Percentiles rank a stretch among this genome's conserved stretches.
Conservation (phyloP, 169 alveolate genomes). For the Theileria orientalis region DNA sequence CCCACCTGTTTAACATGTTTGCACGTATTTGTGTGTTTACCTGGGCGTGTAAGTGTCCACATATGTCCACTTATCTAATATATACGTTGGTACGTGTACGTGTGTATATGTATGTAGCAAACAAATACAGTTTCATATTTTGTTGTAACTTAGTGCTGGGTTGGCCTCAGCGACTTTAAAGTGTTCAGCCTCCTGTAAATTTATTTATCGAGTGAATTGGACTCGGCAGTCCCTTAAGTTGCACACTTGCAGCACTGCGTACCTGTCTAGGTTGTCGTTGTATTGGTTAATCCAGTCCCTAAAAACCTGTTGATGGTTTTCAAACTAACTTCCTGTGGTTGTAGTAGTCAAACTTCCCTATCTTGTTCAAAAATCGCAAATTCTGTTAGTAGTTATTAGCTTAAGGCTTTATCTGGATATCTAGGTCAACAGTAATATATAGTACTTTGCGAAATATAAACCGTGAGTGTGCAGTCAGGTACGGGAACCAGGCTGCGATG, state of each 20-base stretch:
- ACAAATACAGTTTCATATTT: background rate
- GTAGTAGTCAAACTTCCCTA: slow-evolving; percentile 67
- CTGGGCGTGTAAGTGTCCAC: background rate
- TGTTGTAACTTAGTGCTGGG: background rate
- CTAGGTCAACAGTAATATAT: no score
- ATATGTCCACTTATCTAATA: background rate
- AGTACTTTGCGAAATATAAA: slow-evolving; percentile 67
- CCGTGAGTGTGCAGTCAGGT: slow-evolving; percentile 73
- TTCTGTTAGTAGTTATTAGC: slow-evolving; percentile 19
- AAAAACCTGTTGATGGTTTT: background rate
- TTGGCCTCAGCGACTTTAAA: background rate
- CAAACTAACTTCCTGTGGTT: slow-evolving; percentile 53
- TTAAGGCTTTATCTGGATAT: no score
- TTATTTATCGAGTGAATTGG: no score
- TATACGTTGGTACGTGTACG: no score
- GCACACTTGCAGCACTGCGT: background rate
- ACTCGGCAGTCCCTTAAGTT: no score
- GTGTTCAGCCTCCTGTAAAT: background rate
- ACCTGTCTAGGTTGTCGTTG: slow-evolving; percentile 56
- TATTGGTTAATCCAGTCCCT: slow-evolving; percentile 67
- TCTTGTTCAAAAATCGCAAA: slow-evolving; percentile 44
- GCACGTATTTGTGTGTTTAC: background rate
- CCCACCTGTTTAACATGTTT: background rate
- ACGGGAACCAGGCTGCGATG: slow-evolving; percentile 77
- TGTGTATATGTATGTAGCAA: background rate